These are phyloP conservation scores for Fusarium kyushuense DNA, from an alignment of 2,329 filamentous ascomycete species.

Conservation along the genomic window DNA sequence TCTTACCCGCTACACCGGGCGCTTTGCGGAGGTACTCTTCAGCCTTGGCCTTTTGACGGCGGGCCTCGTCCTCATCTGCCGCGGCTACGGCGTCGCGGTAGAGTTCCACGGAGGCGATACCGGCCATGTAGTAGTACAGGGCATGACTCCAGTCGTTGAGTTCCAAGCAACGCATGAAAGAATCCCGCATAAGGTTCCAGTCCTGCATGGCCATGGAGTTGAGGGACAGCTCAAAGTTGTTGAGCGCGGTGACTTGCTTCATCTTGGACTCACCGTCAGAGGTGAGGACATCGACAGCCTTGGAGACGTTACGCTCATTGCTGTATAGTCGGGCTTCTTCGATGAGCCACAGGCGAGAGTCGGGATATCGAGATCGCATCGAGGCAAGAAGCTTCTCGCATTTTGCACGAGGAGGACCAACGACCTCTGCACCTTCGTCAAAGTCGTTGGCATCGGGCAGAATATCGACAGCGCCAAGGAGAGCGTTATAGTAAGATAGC, in stretches of 20 bases:
- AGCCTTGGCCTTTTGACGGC: constrained; percentile 71
- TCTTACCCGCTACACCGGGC: constrained; percentile 81
- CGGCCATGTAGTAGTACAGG: constrained; percentile 91
- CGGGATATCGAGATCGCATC: constrained; percentile 83
- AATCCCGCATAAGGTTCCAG: constrained; percentile 78
- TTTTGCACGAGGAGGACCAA: constrained; percentile 78
- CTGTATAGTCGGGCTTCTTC: constrained; percentile 86
- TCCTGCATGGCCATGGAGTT: constrained; percentile 82
- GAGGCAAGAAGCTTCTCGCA: constrained; percentile 75
- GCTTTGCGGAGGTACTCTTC: constrained; percentile 78
- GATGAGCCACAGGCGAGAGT: constrained; percentile 85
- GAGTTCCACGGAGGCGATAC: constrained; percentile 80
- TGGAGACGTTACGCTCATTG: constrained; percentile 73
- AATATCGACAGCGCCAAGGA: constrained; percentile 90
- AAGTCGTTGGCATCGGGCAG: constrained; percentile 71
- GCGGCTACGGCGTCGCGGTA: constrained; percentile 72
- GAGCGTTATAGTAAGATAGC: constrained; percentile 87
- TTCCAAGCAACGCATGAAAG: constrained; percentile 80
- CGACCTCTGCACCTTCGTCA: constrained; percentile 66
- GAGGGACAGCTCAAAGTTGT: constrained; percentile 85
- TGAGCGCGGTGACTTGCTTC: constrained; percentile 88
- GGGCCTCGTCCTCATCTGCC: constrained; percentile 59
- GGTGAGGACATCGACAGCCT: constrained; percentile 74
- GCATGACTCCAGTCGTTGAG: constrained; percentile 93
- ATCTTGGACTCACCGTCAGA: constrained; percentile 75